Evolutionary conservation across 2,329 filamentous ascomycete species (phyloP).

Genomic region (Verticillium isaacii): DNA sequence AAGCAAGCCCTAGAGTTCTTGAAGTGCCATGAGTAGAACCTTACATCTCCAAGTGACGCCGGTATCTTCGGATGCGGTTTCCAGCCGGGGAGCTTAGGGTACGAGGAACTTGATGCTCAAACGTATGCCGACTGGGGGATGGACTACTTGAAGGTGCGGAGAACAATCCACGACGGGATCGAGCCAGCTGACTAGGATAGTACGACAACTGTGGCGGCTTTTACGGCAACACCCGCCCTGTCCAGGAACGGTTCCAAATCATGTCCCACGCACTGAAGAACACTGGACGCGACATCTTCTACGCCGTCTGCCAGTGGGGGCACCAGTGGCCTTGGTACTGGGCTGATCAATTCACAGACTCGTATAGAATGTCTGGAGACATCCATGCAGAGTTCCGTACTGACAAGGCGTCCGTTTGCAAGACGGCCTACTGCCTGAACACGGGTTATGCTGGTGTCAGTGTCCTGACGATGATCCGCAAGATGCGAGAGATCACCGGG

Average conservation of each 20-base stretch:
- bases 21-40: neutral
- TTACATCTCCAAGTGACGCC: constrained; percentile 21
- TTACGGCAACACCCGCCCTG: constrained; percentile 39
- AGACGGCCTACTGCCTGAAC: constrained; percentile 27
- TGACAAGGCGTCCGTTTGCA: constrained; percentile 17
- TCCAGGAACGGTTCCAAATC: constrained; percentile 35
- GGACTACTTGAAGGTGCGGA: constrained; percentile 42
- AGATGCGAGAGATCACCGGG: constrained; percentile 25
- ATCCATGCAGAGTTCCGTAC: constrained; percentile 22
- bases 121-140: constrained; percentile 47
- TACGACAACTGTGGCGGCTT: constrained; percentile 48
- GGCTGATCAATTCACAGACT: constrained; percentile 19
- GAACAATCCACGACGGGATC: no score
- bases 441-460: constrained; percentile 25
- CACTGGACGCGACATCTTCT: constrained; percentile 25
- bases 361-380: constrained; percentile 26
- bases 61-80: constrained; percentile 39
- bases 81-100: constrained; percentile 28
- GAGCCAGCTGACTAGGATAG: constrained; percentile 15
- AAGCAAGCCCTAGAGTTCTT: neutral
- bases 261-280: constrained; percentile 25
- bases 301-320: constrained; percentile 29
- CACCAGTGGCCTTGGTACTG: constrained; percentile 16
- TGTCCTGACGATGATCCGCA: constrained; percentile 24
- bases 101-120: constrained; percentile 46